Conservation (phyloP, 73 alveolate genomes). For the Paraurostyla sp. region DNA sequence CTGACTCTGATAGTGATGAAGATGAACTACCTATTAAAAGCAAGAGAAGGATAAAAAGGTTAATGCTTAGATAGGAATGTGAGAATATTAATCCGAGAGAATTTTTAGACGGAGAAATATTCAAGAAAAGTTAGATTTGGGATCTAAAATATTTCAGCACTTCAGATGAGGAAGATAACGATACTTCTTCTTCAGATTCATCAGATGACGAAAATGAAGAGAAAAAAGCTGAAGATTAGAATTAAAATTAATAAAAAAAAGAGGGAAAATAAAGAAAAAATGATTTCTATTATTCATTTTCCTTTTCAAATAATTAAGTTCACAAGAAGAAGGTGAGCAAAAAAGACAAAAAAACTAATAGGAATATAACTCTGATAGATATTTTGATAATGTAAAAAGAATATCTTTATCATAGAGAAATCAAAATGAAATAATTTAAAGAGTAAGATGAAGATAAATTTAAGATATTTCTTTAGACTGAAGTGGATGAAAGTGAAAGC, state of each 20-base stretch:
- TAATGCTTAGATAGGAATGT: neutral
- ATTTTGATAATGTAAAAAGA: conserved; percentile 2
- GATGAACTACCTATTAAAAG: neutral
- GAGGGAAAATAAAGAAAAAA: neutral
- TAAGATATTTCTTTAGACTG: neutral
- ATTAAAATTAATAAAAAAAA: neutral
- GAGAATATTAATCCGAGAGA: neutral
- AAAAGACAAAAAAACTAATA: neutral
- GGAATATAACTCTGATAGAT: conserved; percentile 22
- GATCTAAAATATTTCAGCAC: conserved; percentile 67
- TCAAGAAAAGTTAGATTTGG: conserved; percentile 60
- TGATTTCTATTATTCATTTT: neutral
- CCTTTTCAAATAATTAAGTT: neutral
- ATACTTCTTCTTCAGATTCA: conserved; percentile 22
- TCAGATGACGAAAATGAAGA: conserved; percentile 52
- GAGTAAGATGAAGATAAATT: conserved; percentile 8
- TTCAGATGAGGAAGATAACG: conserved; percentile 77
- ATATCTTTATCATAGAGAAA: neutral
- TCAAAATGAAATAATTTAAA: neutral
- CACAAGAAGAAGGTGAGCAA: neutral
- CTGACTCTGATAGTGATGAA: neutral
- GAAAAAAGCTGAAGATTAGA: neutral
- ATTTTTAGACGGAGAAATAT: neutral
- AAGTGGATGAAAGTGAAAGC: conserved; percentile 10
- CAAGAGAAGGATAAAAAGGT: neutral